Conservation (phyloP, 2,329 filamentous ascomycete species). For the Penicillium paneum region DNA sequence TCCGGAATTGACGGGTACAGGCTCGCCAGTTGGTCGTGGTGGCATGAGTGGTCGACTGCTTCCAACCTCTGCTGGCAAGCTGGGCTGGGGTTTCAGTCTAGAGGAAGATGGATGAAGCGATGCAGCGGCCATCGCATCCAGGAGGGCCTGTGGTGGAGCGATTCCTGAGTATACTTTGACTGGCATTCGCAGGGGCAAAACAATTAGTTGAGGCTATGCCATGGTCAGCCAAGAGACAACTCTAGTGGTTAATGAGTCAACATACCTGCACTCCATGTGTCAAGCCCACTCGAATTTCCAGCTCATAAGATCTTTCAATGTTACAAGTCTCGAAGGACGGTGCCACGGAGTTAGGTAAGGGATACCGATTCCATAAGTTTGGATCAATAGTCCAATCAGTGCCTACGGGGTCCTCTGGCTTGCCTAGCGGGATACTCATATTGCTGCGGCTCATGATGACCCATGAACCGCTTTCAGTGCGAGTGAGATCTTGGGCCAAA, state of each 20-base stretch:
- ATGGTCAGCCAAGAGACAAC: constrained; percentile 16
- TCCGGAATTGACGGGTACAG: constrained; percentile 23
- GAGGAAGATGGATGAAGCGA: constrained; percentile 24
- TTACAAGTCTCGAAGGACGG: constrained; percentile 90
- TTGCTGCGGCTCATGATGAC: constrained; percentile 69
- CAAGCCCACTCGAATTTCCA: constrained; percentile 77
- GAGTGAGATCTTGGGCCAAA: constrained; percentile 69
- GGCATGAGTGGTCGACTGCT: constrained; percentile 40
- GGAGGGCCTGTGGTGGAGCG: constrained; percentile 70
- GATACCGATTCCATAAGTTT: constrained; percentile 66
- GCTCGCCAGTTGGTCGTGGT: constrained; percentile 34
- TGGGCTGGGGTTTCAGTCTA: constrained; percentile 18
- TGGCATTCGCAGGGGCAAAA: constrained; percentile 74
- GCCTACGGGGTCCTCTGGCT: constrained; percentile 55
- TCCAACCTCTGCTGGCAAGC: constrained; percentile 22
- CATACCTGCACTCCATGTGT: constrained; percentile 63
- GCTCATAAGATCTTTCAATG: constrained; percentile 72
- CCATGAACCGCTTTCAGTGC: constrained; percentile 71
- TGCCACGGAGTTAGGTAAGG: constrained; percentile 79
- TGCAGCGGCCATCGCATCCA: constrained; percentile 59
- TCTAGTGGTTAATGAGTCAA: constrained; percentile 8
- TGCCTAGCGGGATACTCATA: constrained; percentile 68
- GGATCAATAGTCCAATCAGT: constrained; percentile 68
- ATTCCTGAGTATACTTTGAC: constrained; percentile 87
- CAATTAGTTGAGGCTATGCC: constrained; percentile 65